These are phyloP conservation scores for Lasiosphaeria ovina DNA, from an alignment of 495 filamentous ascomycete genomes.

Conservation along the genomic window DNA sequence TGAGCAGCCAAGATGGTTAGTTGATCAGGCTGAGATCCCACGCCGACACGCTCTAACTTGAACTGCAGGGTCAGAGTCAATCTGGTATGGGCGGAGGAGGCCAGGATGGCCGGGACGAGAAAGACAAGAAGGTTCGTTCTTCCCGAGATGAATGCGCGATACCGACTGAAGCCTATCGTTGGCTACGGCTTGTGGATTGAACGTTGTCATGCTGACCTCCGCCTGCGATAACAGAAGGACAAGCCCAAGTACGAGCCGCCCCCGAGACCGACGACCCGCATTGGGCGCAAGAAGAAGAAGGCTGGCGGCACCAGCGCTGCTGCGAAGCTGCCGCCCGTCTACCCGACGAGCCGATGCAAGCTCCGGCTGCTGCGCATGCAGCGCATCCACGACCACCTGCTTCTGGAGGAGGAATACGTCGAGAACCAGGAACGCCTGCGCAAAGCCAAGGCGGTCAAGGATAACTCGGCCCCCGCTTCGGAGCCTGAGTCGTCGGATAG, in stretches of 20 bases:
- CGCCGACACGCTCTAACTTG: conserved; percentile 22
- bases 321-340: conserved; percentile 89
- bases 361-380: conserved; percentile 96
- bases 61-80: conserved; percentile 77
- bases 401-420: conserved; percentile 97
- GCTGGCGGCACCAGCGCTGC: conserved; percentile 87
- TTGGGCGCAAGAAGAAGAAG: conserved; percentile 98
- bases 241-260: conserved; percentile 99
- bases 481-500: conserved; percentile 65
- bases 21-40: not conserved
- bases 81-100: conserved; percentile 78
- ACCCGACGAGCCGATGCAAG: conserved; percentile 95
- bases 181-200: conserved; percentile 2
- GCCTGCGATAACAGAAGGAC: conserved; percentile 68
- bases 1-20: conserved; percentile 29
- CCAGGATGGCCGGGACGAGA: conserved; percentile 77
- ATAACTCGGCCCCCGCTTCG: conserved; percentile 55
- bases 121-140: conserved; percentile 87
- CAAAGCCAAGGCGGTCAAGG: conserved; percentile 81
- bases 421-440: conserved; percentile 96
- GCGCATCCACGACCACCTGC: conserved; percentile 93
- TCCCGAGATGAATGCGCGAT: no score
- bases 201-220: conserved; percentile 19
- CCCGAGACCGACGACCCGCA: conserved; percentile 91
- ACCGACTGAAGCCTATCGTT: no score